phyloP scores from a whole-genome alignment of 1,284 basidiomycete species.

The Apiotrichum akiyoshidainum region DNA sequence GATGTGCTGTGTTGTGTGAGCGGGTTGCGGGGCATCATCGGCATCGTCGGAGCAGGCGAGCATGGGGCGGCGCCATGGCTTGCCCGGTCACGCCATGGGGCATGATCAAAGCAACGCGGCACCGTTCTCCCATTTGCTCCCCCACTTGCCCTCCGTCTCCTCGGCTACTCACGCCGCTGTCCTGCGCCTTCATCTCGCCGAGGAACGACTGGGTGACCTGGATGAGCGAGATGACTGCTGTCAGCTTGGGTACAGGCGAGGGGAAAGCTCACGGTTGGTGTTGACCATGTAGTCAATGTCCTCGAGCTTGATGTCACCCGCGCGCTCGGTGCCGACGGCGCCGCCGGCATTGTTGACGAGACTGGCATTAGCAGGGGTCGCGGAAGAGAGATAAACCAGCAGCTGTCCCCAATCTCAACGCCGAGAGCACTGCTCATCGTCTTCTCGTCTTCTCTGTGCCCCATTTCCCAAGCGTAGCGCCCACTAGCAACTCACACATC shows the following conservation, averaged over 20 bases:
- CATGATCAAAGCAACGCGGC: too few relatives aligned
- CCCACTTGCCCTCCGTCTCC: too few relatives aligned
- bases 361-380: conserved; percentile 5
- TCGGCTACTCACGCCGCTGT: conserved; percentile 56
- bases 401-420: too few relatives aligned
- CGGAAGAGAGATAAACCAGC: neutral
- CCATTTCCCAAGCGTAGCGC: too few relatives aligned
- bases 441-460: neutral
- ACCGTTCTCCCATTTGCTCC: too few relatives aligned
- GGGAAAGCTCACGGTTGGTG: conserved; percentile 66
- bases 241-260: neutral
- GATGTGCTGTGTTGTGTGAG: conserved; percentile 59
- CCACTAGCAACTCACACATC: conserved; percentile 21
- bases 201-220: conserved; percentile 14
- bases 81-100: too few relatives aligned
- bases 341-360: conserved; percentile 27
- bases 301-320: conserved; percentile 21
- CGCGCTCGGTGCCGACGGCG: conserved; percentile 26
- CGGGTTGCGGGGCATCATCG: too few relatives aligned
- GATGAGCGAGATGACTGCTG: conserved; percentile 10
- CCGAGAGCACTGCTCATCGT: neutral
- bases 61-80: too few relatives aligned
- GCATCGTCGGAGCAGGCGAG: too few relatives aligned
- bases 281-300: conserved; percentile 65
- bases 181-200: conserved; percentile 77